Evolutionary conservation across 495 filamentous ascomycete species (phyloP).

Genomic region (Aspergillus cavernicola): DNA sequence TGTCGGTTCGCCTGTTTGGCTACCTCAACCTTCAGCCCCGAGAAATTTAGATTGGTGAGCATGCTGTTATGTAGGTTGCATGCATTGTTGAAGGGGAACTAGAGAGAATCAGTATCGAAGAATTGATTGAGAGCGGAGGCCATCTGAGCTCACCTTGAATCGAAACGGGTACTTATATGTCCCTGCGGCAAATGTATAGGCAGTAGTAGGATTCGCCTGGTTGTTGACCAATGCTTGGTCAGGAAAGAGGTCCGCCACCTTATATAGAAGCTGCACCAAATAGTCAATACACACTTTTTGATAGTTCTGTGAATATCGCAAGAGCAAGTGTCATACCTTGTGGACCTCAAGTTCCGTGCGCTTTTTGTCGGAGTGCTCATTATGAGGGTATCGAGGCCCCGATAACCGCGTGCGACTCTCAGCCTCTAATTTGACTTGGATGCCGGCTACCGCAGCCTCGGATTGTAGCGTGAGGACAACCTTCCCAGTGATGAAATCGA

Average conservation of each 20-base stretch:
- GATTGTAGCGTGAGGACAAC: conserved; percentile 62
- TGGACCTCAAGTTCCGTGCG: conserved; percentile 68
- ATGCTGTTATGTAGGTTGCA: conserved; percentile 63
- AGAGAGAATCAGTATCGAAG: neutral
- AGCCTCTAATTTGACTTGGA: conserved; percentile 92
- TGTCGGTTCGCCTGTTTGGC: conserved; percentile 57
- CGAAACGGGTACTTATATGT: conserved; percentile 84
- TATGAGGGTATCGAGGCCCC: conserved; percentile 53
- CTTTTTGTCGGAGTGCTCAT: conserved; percentile 54
- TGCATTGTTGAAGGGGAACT: conserved; percentile 87
- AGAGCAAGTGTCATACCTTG: conserved; percentile 57
- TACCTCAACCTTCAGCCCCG: conserved; percentile 54
- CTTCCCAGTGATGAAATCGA: conserved; percentile 71
- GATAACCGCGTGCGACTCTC: conserved; percentile 68
- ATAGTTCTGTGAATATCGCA: neutral
- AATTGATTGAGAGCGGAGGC: neutral
- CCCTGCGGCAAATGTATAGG: conserved; percentile 68
- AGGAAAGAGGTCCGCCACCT: conserved; percentile 61
- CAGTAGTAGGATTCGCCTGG: conserved; percentile 36
- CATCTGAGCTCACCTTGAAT: conserved; percentile 64
- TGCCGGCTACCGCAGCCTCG: conserved; percentile 65
- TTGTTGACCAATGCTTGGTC: conserved; percentile 46
- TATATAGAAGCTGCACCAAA: conserved; percentile 59
- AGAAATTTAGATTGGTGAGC: conserved; percentile 53
- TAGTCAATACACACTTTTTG: neutral